phyloP scores from a whole-genome alignment of 2,329 filamentous ascomycete genomes.

The Xylariomycetidae sp. region DNA sequence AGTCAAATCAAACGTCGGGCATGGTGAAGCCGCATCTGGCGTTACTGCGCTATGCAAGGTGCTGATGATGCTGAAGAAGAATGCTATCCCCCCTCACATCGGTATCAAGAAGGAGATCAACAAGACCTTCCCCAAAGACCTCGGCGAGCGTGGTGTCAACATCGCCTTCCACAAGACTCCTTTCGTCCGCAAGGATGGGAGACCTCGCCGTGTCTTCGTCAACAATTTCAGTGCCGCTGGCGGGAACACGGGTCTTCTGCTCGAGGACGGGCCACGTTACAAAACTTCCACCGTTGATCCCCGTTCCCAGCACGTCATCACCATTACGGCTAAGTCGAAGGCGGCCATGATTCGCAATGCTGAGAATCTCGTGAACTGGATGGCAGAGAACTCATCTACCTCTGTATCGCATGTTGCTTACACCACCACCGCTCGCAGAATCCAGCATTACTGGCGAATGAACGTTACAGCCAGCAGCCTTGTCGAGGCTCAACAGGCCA shows the following conservation, averaged over 20 bases:
- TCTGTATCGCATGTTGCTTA: conserved; percentile 58
- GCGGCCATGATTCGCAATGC: conserved; percentile 55
- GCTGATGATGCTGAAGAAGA: conserved; percentile 60
- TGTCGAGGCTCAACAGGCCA: conserved; percentile 36
- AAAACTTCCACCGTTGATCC: conserved; percentile 37
- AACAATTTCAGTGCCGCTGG: conserved; percentile 71
- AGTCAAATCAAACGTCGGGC: conserved; percentile 61
- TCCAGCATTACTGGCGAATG: conserved; percentile 56
- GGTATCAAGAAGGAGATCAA: conserved; percentile 65
- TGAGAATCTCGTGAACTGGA: conserved; percentile 48
- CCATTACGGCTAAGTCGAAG: conserved; percentile 53
- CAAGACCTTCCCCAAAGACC: conserved; percentile 52
- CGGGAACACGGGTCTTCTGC: conserved; percentile 63
- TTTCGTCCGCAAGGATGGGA: conserved; percentile 43
- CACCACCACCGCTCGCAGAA: conserved; percentile 61
- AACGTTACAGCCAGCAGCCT: conserved; percentile 39
- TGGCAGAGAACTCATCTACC: conserved; percentile 46
- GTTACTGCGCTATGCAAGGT: conserved; percentile 61
- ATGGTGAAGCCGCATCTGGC: conserved; percentile 59
- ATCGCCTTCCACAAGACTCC: conserved; percentile 52
- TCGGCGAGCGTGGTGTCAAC: conserved; percentile 52
- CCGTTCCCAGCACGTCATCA: conserved; percentile 53
- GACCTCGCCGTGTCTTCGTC: conserved; percentile 46
- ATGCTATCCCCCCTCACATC: conserved; percentile 59
- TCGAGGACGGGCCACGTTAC: conserved; percentile 54